phyloP scores from a whole-genome alignment of 768 basidiomycete genomes.

The Suillus paluster region DNA sequence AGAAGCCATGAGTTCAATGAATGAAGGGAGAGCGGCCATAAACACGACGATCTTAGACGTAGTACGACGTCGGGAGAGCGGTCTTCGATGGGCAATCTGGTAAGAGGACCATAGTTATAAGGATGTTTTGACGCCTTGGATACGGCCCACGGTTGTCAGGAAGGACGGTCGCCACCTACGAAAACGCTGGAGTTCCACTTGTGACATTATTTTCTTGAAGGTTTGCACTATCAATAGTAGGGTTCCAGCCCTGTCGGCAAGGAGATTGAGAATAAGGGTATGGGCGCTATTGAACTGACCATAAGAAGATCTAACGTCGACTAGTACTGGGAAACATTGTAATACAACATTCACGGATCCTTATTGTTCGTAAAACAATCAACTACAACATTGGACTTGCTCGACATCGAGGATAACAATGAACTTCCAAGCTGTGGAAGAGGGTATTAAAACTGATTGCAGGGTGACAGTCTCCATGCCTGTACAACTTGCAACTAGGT shows the following conservation, averaged over 20 bases:
- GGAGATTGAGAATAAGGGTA: conserved; percentile 44
- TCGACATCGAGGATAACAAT: not conserved
- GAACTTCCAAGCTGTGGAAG: not conserved
- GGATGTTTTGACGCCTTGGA: conserved; percentile 31
- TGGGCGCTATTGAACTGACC: not conserved
- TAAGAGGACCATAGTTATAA: conserved; percentile 30
- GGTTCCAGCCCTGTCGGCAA: conserved; percentile 64
- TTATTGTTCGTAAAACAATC: not conserved
- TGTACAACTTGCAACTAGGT: not conserved
- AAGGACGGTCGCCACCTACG: conserved; percentile 36
- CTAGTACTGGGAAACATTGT: too few relatives aligned
- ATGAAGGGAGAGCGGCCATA: conserved; percentile 83
- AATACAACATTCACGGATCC: too few relatives aligned
- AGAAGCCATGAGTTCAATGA: conserved; percentile 86
- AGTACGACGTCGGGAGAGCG: conserved; percentile 21
- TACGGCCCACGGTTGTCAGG: conserved; percentile 43
- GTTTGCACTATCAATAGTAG: conserved; percentile 44
- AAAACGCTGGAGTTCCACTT: conserved; percentile 26
- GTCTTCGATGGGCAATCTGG: conserved; percentile 20
- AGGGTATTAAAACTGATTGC: not conserved
- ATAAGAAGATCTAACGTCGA: too few relatives aligned
- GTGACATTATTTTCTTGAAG: conserved; percentile 25
- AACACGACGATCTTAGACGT: conserved; percentile 35
- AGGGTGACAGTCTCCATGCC: conserved; percentile 3
- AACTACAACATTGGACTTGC: too few relatives aligned